Evolutionary conservation across 306 rosid genomes (phyloP).

Genomic region (Hippophae tibetana): DNA sequence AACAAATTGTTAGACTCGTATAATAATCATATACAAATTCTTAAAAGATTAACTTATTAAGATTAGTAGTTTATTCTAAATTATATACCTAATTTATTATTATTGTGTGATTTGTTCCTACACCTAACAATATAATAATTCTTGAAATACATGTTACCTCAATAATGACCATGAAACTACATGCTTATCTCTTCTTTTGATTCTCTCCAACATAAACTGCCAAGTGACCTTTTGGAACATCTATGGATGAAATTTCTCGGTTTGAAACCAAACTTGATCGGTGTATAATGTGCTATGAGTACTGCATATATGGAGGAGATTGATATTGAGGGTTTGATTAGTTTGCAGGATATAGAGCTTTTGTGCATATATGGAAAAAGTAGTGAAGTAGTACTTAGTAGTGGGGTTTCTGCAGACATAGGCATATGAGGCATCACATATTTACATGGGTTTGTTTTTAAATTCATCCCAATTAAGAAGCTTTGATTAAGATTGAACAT

Average conservation of each 20-base stretch:
- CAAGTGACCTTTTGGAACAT: constrained; percentile 29
- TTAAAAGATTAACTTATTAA: too few relatives aligned
- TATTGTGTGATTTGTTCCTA: too few relatives aligned
- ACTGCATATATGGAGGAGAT: neutral
- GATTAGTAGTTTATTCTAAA: too few relatives aligned
- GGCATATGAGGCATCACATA: constrained; percentile 13
- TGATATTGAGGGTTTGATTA: neutral
- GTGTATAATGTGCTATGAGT: constrained; percentile 13
- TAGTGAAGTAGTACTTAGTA: neutral
- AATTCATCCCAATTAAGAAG: neutral
- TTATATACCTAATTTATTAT: too few relatives aligned
- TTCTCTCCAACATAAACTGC: constrained; percentile 35
- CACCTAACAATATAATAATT: constrained; percentile 1
- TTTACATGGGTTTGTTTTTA: constrained; percentile 19
- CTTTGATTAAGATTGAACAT: neutral
- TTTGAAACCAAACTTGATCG: constrained; percentile 8
- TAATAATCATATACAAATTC: constrained; percentile 18
- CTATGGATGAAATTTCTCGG: neutral
- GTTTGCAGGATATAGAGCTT: constrained; percentile 4
- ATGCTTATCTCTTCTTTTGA: constrained; percentile 19
- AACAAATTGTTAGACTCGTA: constrained; percentile 22
- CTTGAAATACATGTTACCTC: constrained; percentile 24
- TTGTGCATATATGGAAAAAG: neutral
- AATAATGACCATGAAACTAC: constrained; percentile 26
- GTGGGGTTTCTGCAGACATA: constrained; percentile 5